phyloP scores from a whole-genome alignment of 2,329 filamentous ascomycete species.

The Botrytis squamosa region DNA sequence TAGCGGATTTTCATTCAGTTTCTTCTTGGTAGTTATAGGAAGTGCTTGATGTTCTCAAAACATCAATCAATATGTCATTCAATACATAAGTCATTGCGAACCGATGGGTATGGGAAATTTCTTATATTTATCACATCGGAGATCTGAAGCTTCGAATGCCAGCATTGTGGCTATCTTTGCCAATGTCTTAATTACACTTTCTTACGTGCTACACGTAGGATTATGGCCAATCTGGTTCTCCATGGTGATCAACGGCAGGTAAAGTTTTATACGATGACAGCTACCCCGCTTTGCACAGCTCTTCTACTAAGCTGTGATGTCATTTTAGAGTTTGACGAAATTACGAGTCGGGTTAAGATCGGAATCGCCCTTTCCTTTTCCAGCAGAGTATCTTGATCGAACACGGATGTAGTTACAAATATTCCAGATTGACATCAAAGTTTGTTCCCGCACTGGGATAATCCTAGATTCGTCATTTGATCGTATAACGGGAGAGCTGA shows the following conservation, averaged over 20 bases:
- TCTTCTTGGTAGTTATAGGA: not conserved
- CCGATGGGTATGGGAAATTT: not conserved
- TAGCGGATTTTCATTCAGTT: not conserved
- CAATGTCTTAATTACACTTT: not conserved
- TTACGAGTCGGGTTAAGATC: not conserved
- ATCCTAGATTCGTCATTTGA: not conserved
- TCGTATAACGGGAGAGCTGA: not conserved
- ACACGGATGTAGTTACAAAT: not conserved
- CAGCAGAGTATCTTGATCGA: not conserved
- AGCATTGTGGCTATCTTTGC: not conserved
- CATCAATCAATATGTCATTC: not conserved
- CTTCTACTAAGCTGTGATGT: not conserved
- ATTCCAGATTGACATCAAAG: not conserved
- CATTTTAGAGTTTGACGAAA: not conserved
- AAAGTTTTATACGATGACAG: not conserved
- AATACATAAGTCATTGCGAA: not conserved
- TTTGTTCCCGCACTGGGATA: not conserved
- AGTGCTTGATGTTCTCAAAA: not conserved
- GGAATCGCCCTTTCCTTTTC: not conserved
- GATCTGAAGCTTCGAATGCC: not conserved
- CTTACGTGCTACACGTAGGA: not conserved
- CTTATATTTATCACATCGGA: not conserved
- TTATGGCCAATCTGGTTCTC: not conserved
- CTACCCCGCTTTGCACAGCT: conserved; percentile 2
- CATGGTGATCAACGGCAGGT: not conserved